Evolutionary conservation across 768 basidiomycete species (phyloP).

Genomic region (Tephrocybe sp.): DNA sequence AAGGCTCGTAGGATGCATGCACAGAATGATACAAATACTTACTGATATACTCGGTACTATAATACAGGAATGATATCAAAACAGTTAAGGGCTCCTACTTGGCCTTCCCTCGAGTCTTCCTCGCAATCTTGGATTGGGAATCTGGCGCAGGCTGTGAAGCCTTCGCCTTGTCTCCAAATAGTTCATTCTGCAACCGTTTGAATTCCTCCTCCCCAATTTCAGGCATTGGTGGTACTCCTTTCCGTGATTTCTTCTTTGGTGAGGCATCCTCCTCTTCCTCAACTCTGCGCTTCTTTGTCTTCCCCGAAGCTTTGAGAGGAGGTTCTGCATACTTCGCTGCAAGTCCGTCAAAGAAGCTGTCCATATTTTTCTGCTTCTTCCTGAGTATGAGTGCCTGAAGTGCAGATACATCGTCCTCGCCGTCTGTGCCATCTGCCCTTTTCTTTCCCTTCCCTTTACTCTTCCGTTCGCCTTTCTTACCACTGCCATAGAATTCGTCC

Average conservation of each 20-base stretch:
- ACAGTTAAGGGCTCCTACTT: slow-evolving; percentile 24
- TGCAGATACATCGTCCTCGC: slow-evolving; percentile 63
- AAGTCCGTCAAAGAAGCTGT: slow-evolving; percentile 72
- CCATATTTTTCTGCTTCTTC: slow-evolving; percentile 64
- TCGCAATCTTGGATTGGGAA: slow-evolving; percentile 26
- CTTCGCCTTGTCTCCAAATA: slow-evolving; percentile 48
- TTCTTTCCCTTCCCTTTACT: slow-evolving; percentile 52
- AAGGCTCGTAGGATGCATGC: slow-evolving; percentile 11
- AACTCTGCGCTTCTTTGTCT: slow-evolving; percentile 56
- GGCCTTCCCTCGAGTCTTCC: slow-evolving; percentile 25
- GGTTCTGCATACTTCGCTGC: slow-evolving; percentile 72
- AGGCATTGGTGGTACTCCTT: slow-evolving; percentile 38
- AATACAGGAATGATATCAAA: background rate
- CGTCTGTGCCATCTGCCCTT: slow-evolving; percentile 29
- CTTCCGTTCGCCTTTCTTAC: slow-evolving; percentile 62
- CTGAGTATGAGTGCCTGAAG: slow-evolving; percentile 83
- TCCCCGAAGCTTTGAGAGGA: slow-evolving; percentile 44
- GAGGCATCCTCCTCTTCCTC: slow-evolving; percentile 42
- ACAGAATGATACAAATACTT: background rate
- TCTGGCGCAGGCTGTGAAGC: slow-evolving; percentile 20
- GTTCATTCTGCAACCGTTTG: slow-evolving; percentile 55
- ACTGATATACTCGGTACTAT: no score
- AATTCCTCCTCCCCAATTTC: slow-evolving; percentile 72
- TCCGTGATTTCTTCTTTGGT: slow-evolving; percentile 51
- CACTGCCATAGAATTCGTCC: slow-evolving; percentile 89